phyloP scores from a whole-genome alignment of 2,329 filamentous ascomycete species.

The Fusarium dimerum region DNA sequence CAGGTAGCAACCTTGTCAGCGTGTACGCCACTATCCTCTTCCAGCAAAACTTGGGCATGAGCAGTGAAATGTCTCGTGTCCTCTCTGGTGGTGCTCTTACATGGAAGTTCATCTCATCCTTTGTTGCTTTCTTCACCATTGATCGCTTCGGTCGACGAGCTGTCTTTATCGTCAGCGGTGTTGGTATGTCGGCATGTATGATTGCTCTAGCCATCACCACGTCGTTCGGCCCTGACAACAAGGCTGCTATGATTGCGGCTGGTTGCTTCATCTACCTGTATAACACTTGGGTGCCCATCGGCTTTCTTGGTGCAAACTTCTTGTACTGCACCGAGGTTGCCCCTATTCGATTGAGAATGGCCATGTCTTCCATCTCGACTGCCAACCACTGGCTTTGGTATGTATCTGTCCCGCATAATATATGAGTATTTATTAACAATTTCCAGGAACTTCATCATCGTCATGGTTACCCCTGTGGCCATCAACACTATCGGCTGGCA shows the following conservation, averaged over 20 bases:
- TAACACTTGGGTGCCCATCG: slow-evolving; percentile 67
- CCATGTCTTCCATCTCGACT: slow-evolving; percentile 56
- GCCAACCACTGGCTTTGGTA: slow-evolving; percentile 33
- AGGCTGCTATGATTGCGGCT: slow-evolving; percentile 23
- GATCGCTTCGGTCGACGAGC: slow-evolving; percentile 30
- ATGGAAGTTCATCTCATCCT: slow-evolving; percentile 36
- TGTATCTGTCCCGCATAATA: slow-evolving; percentile 28
- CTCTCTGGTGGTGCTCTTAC: slow-evolving; percentile 30
- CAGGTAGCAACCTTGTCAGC: slow-evolving; percentile 29
- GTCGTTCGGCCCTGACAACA: slow-evolving; percentile 20
- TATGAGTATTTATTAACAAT: slow-evolving; percentile 14
- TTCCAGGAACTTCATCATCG: slow-evolving; percentile 45
- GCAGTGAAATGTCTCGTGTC: slow-evolving; percentile 22
- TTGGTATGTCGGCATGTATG: slow-evolving; percentile 30
- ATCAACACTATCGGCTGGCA: slow-evolving; percentile 59
- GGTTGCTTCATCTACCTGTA: slow-evolving; percentile 62
- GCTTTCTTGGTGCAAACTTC: slow-evolving; percentile 65
- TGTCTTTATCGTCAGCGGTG: slow-evolving; percentile 28
- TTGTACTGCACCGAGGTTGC: slow-evolving; percentile 57
- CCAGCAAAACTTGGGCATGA: slow-evolving; percentile 27
- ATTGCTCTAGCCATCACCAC: slow-evolving; percentile 29
- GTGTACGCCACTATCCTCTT: slow-evolving; percentile 34
- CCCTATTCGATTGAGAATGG: slow-evolving; percentile 45
- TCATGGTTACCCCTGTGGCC: slow-evolving; percentile 65
- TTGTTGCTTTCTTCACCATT: slow-evolving; percentile 31